Evolutionary conservation across 176 grass and related monocot genomes (phyloP), one percentile per base, ranked within the genome.

Genomic region (Carex scoparia): DNA sequence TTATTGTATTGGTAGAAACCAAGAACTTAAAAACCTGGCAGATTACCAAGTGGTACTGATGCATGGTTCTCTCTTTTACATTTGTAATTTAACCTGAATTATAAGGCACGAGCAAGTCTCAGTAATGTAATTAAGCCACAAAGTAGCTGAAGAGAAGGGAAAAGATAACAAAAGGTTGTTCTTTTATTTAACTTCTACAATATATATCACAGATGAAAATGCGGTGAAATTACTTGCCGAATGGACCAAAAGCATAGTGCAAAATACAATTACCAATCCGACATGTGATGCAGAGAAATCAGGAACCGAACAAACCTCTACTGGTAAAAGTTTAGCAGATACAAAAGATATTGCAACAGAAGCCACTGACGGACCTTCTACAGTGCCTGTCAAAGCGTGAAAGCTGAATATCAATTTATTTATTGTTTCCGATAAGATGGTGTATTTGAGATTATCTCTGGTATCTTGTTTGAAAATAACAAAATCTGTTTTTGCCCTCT

Each of bases 171-270:
- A 15, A 55, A 10, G 14, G 18, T 31, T 53, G 46, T 57, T 84
- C 6, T 73, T 56, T 72, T 42, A 65, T 84, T 56, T 23, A 69
- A 10, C 56, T 3, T 60, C 37, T 53, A 12, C 66, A 14, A 73
- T 35, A 80, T 88, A 23, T 33, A 13, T 65, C 75, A 38, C 38
- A 95, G 93, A 92, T 10, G 90, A 92, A 27, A 85, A 16, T 19
- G 85, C 85, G 1, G 83, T 88, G 87, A 88, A 92, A 71, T 79
- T 87, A 44, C 87, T 95, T 84, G 80, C 72, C n/a, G 87, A 87
- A 44, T 95, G 93, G 93, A 92, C 79, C 57, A 89, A 89, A 55
- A 76, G 55, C 83, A 80, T 93, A 84, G 61, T 95, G 60, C 79
- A 92, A 46, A 60, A 54, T 44, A 65, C 4, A 42, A 42, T 40